Evolutionary conservation across 208 protist genomes (phyloP).

Genomic region (Leishmania gerbilli): DNA sequence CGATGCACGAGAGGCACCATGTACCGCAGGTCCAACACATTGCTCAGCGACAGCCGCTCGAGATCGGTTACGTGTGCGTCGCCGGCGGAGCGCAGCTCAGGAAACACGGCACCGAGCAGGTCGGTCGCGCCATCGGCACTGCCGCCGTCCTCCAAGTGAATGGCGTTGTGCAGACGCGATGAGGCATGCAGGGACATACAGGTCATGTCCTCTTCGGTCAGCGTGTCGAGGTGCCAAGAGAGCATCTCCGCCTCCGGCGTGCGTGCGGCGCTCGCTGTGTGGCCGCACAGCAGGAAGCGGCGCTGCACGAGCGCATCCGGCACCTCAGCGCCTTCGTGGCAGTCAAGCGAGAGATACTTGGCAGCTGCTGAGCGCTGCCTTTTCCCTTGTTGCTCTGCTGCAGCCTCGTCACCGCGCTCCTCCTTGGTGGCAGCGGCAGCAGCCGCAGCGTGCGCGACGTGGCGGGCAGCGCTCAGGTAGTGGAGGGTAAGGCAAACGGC

Average conservation of each 20-base stretch:
- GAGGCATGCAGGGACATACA: conserved; percentile 60
- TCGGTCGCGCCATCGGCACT: conserved; percentile 30
- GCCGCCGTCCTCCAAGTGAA: conserved; percentile 26
- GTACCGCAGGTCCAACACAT: conserved; percentile 79
- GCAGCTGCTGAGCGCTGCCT: background rate
- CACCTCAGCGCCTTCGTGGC: conserved; percentile 40
- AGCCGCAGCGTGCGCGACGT: background rate
- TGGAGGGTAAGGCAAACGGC: conserved; percentile 66
- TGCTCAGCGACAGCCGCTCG: conserved; percentile 24
- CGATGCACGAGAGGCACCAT: conserved; percentile 81
- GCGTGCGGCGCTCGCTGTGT: conserved; percentile 46
- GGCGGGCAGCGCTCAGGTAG: conserved; percentile 42
- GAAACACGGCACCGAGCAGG: conserved; percentile 69
- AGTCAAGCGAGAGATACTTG: background rate
- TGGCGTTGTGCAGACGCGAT: conserved; percentile 76
- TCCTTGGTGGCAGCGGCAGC: conserved; percentile 15
- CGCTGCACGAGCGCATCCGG: conserved; percentile 42
- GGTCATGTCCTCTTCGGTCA: conserved; percentile 71
- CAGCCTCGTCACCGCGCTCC: background rate
- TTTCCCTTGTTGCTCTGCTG: background rate
- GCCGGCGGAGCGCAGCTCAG: conserved; percentile 50
- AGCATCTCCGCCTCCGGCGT: conserved; percentile 86
- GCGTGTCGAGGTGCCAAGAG: conserved; percentile 66
- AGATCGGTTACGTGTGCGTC: conserved; percentile 57
- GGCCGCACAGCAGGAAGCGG: conserved; percentile 69